Percentiles rank a stretch among this genome's conserved stretches.
Evolutionary conservation across 1,284 basidiomycete genomes (phyloP).

Genomic region (Earliella scabrosa): DNA sequence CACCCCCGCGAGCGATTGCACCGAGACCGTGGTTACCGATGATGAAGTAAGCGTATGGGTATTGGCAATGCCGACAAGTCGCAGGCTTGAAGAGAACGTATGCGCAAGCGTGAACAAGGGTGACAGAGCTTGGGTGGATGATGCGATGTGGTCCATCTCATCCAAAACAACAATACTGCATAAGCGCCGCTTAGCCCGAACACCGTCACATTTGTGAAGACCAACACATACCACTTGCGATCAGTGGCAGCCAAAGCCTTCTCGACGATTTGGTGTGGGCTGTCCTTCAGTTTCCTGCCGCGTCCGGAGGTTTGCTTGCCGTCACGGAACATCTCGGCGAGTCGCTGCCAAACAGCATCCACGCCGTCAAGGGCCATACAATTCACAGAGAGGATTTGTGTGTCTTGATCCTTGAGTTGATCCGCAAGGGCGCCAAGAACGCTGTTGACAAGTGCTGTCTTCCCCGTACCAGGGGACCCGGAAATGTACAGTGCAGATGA

Average conservation of each 20-base stretch:
- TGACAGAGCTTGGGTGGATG: constrained; percentile 56
- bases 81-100: constrained; percentile 50
- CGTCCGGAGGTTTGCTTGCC: constrained; percentile 40
- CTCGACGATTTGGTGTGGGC: constrained; percentile 47
- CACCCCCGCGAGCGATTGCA: constrained; percentile 45
- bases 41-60: constrained; percentile 77
- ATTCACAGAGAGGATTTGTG: constrained; percentile 65
- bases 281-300: constrained; percentile 33
- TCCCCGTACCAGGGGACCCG: constrained; percentile 80
- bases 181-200: neutral
- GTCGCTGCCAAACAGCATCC: constrained; percentile 72
- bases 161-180: constrained; percentile 74
- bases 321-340: constrained; percentile 58
- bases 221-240: constrained; percentile 60
- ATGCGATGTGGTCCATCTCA: constrained; percentile 77
- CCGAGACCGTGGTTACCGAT: constrained; percentile 40
- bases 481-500: constrained; percentile 70
- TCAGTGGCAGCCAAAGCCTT: constrained; percentile 42
- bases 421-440: constrained; percentile 49
- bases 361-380: constrained; percentile 75
- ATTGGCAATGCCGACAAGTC: constrained; percentile 81
- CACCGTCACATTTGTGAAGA: neutral
- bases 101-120: constrained; percentile 68
- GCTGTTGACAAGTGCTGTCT: constrained; percentile 78
- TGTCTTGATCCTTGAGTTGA: constrained; percentile 40